Base-by-base conservation (phyloP, 2,329 filamentous ascomycete species). In the Ceratocystis ficicola region DNA sequence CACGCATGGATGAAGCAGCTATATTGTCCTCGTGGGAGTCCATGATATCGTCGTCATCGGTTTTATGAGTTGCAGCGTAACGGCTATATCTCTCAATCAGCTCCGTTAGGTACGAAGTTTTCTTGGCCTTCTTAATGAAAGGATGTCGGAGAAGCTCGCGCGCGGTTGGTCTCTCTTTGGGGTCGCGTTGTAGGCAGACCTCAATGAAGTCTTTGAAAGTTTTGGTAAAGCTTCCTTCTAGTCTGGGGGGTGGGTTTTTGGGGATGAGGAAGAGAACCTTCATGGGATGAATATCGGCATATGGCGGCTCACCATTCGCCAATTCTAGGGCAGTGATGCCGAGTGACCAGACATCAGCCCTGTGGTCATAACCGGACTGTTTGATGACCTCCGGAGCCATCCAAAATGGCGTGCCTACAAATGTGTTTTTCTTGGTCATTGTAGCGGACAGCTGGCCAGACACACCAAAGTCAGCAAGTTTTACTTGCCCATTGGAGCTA, bases 351-450 rank as follows among this genome's bases (percentile, higher is more conserved):
- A 97, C 96, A 73, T 97, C 93, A 57, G 93, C 93, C 77, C 96
- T 96, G 77, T 95, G 90, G 75, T 96, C 93, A 78, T 97, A 96
- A 62, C 93, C 93, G 67, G 91, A 95, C 75, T 99, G 93, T 77
- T 96, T 96, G 75, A 99, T 99, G 65, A 97, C 93, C 77, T 99
- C 93, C 10, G 93, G 93, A 2, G 94, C 93, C 93, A 99, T 99
- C 94, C 94, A 99, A 74, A 97, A 99, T 1, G 94, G 93, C 0
- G 93, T 97, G 44, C 94, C 94, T 41, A 99, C 93, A 75, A 97
- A 99, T 0, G 93, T 97, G 74, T 97, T 97, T 79, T 97, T 97
- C 81, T 97, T 97, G 69, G 93, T 96, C 92, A 97, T 97, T 62
- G 93, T 99, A 5, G 93, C 93, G 8, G 93, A 95, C 25, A 97